These are phyloP conservation scores for Botrytis pseudocinerea DNA, from an alignment of 2,329 filamentous ascomycete genomes.

Conservation along the genomic window DNA sequence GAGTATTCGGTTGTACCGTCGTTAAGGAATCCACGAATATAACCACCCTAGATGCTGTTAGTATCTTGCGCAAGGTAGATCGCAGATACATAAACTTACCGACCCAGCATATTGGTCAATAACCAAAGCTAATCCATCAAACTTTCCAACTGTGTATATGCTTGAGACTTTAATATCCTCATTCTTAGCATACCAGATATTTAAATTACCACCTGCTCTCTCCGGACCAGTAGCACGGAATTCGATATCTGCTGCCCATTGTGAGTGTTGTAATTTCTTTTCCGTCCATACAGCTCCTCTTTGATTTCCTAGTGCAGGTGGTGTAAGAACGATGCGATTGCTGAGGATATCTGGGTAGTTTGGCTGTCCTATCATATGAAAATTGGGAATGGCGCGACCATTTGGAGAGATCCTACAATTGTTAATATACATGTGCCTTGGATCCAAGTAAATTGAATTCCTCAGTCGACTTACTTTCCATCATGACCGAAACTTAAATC, in stretches of 20 bases:
- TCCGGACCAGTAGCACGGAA: conserved; percentile 88
- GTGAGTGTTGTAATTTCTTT: conserved; percentile 57
- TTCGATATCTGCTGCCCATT: conserved; percentile 82
- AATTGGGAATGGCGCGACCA: conserved; percentile 37
- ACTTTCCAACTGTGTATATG: conserved; percentile 80
- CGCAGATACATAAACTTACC: conserved; percentile 40
- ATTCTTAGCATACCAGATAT: conserved; percentile 84
- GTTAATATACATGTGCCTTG: conserved; percentile 19
- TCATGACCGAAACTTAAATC: conserved; percentile 49
- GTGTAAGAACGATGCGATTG: conserved; percentile 89
- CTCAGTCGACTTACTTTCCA: conserved; percentile 36
- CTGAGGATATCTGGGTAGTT: conserved; percentile 67
- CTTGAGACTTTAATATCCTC: conserved; percentile 71
- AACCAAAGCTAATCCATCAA: conserved; percentile 87
- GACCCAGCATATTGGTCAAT: conserved; percentile 79
- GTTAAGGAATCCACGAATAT: conserved; percentile 89
- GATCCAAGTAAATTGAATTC: background rate
- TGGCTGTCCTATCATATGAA: conserved; percentile 46
- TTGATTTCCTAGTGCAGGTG: conserved; percentile 80
- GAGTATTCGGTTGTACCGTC: conserved; percentile 82
- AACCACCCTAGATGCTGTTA: conserved; percentile 58
- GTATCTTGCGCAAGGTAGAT: background rate
- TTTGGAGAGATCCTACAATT: conserved; percentile 39
- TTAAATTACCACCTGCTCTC: conserved; percentile 81
- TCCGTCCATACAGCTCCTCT: conserved; percentile 83